A percentile compares a stretch with the other conserved stretches of the same genome.
Evolutionary conservation across 2,329 filamentous ascomycete genomes (phyloP).

Genomic region (Apiospora kogelbergensis): DNA sequence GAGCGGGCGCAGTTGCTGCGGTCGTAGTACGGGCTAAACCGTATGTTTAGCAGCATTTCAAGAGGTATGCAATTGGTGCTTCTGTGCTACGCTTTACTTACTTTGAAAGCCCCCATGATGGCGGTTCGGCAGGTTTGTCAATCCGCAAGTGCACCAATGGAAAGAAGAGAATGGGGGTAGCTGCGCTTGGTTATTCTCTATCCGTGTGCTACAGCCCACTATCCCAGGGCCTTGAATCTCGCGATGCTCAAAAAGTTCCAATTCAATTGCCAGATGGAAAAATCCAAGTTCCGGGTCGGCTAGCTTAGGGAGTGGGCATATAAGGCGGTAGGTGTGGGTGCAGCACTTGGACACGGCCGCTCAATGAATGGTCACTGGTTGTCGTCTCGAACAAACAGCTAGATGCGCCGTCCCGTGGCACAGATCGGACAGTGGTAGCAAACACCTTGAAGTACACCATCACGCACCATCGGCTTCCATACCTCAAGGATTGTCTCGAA

Average conservation of each 20-base stretch:
- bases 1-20: slow-evolving; percentile 27
- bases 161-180: background rate
- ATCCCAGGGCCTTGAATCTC: background rate
- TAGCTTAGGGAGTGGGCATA: background rate
- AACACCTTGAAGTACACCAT: background rate
- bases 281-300: slow-evolving; percentile 8
- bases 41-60: background rate
- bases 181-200: background rate
- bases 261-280: background rate
- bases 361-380: background rate
- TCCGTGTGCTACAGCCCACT: background rate
- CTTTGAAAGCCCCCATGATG: slow-evolving; percentile 17
- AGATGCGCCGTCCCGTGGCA: background rate
- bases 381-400: background rate
- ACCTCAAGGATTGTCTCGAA: background rate
- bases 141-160: background rate
- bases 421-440: background rate
- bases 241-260: slow-evolving; percentile 9
- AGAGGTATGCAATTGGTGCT: background rate
- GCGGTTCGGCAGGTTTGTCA: background rate
- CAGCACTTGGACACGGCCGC: background rate
- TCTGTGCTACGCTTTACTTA: background rate
- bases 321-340: background rate
- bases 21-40: slow-evolving; percentile 27
- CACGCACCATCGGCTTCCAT: background rate